These are phyloP conservation scores for Xylaria sp. DNA, from an alignment of 2,329 filamentous ascomycete genomes.

Conservation along the genomic window DNA sequence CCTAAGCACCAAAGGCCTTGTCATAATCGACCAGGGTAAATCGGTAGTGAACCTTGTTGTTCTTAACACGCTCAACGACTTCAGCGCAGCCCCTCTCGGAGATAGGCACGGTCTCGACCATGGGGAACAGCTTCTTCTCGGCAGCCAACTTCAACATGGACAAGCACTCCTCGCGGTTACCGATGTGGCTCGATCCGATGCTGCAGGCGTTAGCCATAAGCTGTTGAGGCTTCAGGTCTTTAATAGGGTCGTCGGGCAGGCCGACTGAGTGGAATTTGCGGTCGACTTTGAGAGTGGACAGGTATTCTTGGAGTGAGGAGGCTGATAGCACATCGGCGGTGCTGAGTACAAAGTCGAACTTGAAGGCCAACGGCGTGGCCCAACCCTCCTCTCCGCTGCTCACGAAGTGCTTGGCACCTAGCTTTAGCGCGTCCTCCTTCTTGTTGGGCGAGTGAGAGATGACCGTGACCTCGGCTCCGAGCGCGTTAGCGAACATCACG, in stretches of 20 bases:
- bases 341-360: constrained; percentile 64
- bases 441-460: constrained; percentile 70
- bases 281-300: constrained; percentile 62
- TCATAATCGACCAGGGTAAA: constrained; percentile 76
- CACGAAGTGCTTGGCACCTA: constrained; percentile 69
- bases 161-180: constrained; percentile 67
- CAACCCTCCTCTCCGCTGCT: constrained; percentile 62
- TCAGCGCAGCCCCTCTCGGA: constrained; percentile 74
- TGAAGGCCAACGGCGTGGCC: constrained; percentile 63
- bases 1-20: constrained; percentile 65
- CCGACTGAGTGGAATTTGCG: constrained; percentile 68
- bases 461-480: constrained; percentile 73
- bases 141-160: constrained; percentile 68
- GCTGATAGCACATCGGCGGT: constrained; percentile 60
- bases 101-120: constrained; percentile 71
- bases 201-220: constrained; percentile 55
- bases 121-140: constrained; percentile 59
- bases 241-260: constrained; percentile 62
- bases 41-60: constrained; percentile 76
- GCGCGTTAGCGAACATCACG: constrained; percentile 74
- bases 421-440: constrained; percentile 66
- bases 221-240: constrained; percentile 53
- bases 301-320: constrained; percentile 64
- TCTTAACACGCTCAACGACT: constrained; percentile 74
- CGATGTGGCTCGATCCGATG: constrained; percentile 65